phyloP scores from a whole-genome alignment of 305 asterid genomes.

The Fraxinus baroniana region DNA sequence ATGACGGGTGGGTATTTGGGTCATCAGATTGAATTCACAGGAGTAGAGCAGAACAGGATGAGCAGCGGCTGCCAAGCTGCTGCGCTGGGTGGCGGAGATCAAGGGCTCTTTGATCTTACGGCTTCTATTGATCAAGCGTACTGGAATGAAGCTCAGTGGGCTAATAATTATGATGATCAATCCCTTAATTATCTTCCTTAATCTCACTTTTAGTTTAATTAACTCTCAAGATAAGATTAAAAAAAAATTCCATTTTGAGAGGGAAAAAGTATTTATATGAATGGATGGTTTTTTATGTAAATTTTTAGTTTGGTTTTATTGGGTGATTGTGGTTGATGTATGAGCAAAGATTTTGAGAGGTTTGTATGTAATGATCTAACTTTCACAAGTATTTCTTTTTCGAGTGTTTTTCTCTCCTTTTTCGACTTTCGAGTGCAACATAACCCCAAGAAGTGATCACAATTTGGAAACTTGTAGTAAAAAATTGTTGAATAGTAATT shows the following conservation, averaged over 20 bases:
- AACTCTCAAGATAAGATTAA: not conserved
- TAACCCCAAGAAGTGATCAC: not conserved
- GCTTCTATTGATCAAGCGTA: not conserved
- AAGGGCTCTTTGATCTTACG: not conserved
- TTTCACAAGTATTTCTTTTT: not conserved
- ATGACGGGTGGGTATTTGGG: not conserved
- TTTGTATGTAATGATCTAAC: not conserved
- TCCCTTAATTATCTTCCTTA: slow-evolving; percentile 8
- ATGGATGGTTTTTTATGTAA: not conserved
- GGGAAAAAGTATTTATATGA: not conserved
- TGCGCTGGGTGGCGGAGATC: not conserved
- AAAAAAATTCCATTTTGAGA: not conserved
- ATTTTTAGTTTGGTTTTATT: not conserved
- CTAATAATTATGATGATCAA: not conserved
- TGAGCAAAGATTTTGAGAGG: not conserved
- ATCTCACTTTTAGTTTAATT: not conserved
- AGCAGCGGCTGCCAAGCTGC: not conserved
- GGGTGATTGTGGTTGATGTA: not conserved
- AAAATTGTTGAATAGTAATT: too few species aligned
- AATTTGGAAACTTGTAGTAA: not conserved
- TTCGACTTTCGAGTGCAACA: not conserved
- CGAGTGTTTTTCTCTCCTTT: not conserved
- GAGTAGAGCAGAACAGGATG: not conserved
- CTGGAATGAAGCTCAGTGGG: not conserved
- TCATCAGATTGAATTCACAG: not conserved